These are phyloP conservation scores for Parmelia sp. DNA, from an alignment of 495 filamentous ascomycete genomes.

Conservation along the genomic window DNA sequence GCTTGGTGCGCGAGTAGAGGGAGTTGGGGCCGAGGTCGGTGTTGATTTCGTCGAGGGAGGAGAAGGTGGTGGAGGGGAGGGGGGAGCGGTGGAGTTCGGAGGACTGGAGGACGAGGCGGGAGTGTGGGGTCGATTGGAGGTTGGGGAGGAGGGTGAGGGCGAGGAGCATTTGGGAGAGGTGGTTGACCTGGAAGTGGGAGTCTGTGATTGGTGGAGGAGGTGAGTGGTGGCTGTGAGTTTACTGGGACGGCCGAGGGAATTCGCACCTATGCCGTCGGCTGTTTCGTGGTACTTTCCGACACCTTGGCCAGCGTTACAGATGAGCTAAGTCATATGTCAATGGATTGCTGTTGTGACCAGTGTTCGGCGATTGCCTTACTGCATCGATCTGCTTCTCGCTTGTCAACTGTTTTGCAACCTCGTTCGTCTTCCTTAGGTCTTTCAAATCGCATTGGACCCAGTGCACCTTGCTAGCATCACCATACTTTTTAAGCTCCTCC, in stretches of 20 bases:
- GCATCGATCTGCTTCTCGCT: slow-evolving; percentile 36
- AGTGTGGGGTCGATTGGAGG: slow-evolving; percentile 29
- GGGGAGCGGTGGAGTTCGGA: slow-evolving; percentile 48
- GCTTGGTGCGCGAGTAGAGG: slow-evolving; percentile 50
- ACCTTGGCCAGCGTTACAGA: slow-evolving; percentile 47
- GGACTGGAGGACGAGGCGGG: slow-evolving; percentile 47
- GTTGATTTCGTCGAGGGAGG: slow-evolving; percentile 48
- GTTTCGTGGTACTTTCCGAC: slow-evolving; percentile 37
- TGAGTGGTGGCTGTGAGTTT: not conserved
- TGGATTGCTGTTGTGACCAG: not conserved
- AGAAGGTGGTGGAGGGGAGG: slow-evolving; percentile 42
- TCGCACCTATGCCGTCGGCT: slow-evolving; percentile 34
- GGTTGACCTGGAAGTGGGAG: slow-evolving; percentile 48
- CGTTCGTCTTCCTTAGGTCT: slow-evolving; percentile 35
- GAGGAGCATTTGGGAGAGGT: slow-evolving; percentile 43
- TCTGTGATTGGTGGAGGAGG: slow-evolving; percentile 24
- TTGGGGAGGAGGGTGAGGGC: slow-evolving; percentile 36
- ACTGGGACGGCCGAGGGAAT: not conserved
- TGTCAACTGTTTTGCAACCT: slow-evolving; percentile 35
- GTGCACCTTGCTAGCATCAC: slow-evolving; percentile 37
- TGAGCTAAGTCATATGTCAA: slow-evolving; percentile 28
- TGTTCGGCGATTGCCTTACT: slow-evolving; percentile 17
- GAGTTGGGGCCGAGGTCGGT: slow-evolving; percentile 44
- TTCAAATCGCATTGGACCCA: slow-evolving; percentile 40
- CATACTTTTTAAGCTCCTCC: slow-evolving; percentile 36